phyloP scores from a whole-genome alignment of 345 rosid species.

The Garcia nutans region DNA sequence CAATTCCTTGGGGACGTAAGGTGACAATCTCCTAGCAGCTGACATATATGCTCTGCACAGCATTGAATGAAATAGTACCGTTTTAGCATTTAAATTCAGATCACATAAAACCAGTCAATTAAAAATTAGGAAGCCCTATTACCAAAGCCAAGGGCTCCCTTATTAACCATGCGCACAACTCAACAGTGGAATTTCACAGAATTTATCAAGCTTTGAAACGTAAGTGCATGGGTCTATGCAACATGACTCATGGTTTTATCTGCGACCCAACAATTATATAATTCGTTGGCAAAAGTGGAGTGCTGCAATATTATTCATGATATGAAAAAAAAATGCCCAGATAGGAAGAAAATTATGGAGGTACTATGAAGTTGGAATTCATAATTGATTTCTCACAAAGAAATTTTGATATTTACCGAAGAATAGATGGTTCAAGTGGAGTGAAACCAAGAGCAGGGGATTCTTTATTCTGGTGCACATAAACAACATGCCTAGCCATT shows the following conservation, averaged over 20 bases:
- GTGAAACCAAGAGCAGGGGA: constrained; percentile 93
- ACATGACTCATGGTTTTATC: neutral
- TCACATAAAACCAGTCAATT: neutral
- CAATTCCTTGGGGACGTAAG: constrained; percentile 75
- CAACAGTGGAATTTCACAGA: neutral
- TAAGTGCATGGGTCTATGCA: neutral
- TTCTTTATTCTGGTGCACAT: constrained; percentile 84
- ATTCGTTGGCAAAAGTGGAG: neutral
- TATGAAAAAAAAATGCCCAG: neutral
- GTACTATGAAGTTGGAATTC: neutral
- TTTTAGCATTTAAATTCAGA: neutral
- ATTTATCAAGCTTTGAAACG: neutral
- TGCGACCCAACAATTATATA: neutral
- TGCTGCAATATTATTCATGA: neutral
- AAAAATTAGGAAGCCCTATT: neutral
- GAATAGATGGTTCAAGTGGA: constrained; percentile 80
- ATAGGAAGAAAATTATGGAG: neutral
- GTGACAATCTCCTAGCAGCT: constrained; percentile 85
- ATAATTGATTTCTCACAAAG: neutral
- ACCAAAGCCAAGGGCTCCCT: constrained; percentile 17
- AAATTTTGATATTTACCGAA: constrained; percentile 55
- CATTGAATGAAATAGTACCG: constrained; percentile 10
- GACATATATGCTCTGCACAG: constrained; percentile 81
- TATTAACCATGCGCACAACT: neutral
- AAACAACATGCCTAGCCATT: constrained; percentile 88